A percentile compares a stretch with the other conserved stretches of the same genome.
Evolutionary conservation across 768 basidiomycete genomes (phyloP).

Genomic region (Hortiboletus campestris): DNA sequence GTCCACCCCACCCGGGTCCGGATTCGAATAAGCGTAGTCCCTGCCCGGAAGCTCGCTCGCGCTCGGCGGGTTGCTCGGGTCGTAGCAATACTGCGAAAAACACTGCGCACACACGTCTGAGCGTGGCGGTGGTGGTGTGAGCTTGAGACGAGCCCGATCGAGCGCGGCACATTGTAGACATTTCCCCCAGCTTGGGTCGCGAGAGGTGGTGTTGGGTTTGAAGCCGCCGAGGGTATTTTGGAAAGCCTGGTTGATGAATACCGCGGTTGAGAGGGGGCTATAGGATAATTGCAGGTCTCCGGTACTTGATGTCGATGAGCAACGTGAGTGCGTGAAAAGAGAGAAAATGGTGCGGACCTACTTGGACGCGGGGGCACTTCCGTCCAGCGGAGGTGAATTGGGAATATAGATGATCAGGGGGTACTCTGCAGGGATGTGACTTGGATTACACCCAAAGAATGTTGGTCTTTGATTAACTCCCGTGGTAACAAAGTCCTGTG

Average conservation of each 20-base stretch:
- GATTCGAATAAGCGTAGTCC: slow-evolving; percentile 48
- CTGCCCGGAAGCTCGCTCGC: slow-evolving; percentile 40
- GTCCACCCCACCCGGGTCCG: slow-evolving; percentile 49
- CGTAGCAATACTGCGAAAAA: slow-evolving; percentile 56
- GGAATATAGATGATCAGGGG: slow-evolving; percentile 76
- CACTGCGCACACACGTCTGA: slow-evolving; percentile 57
- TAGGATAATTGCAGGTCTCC: slow-evolving; percentile 62
- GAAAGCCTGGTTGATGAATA: slow-evolving; percentile 64
- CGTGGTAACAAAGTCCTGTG: slow-evolving; percentile 50
- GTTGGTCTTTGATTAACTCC: slow-evolving; percentile 69
- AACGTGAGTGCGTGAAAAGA: slow-evolving; percentile 5
- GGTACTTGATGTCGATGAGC: slow-evolving; percentile 37
- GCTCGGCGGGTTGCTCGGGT: slow-evolving; percentile 59
- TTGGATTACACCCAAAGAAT: slow-evolving; percentile 76
- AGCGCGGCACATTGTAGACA: slow-evolving; percentile 66
- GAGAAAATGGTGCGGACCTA: slow-evolving; percentile 22
- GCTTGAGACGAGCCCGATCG: slow-evolving; percentile 49
- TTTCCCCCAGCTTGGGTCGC: slow-evolving; percentile 53
- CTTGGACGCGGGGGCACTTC: slow-evolving; percentile 65
- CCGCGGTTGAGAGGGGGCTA: slow-evolving; percentile 46
- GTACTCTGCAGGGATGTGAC: slow-evolving; percentile 47
- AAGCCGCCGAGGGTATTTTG: slow-evolving; percentile 58
- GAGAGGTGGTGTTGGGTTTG: slow-evolving; percentile 51
- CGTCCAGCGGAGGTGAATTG: slow-evolving; percentile 67
- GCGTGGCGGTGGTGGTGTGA: slow-evolving; percentile 33